A percentile compares a stretch with the other conserved stretches of the same genome.
These are phyloP conservation scores for Termitomyces eurrhizus DNA, from an alignment of 768 basidiomycete species.

Conservation along the genomic window DNA sequence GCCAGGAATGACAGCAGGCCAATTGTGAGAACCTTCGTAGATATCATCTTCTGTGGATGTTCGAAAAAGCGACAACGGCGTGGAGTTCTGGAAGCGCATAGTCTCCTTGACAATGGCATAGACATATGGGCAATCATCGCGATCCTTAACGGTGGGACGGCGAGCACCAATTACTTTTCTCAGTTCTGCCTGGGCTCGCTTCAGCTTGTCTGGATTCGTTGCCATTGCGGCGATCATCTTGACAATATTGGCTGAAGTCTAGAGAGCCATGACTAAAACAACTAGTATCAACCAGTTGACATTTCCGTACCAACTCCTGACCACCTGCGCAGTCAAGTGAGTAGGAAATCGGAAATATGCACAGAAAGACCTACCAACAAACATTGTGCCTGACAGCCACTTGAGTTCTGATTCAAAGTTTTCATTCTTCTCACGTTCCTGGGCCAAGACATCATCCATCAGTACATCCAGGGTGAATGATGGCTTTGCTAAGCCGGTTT, in stretches of 20 bases:
- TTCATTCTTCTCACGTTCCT: not conserved
- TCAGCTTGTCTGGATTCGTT: not conserved
- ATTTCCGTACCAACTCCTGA: not conserved
- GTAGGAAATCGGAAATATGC: not conserved
- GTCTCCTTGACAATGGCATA: constrained; percentile 2
- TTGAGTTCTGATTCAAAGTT: not conserved
- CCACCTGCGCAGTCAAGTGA: not conserved
- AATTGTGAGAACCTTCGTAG: no score
- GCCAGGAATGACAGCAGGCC: no score
- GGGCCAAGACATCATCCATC: not conserved
- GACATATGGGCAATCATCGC: not conserved
- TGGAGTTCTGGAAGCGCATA: not conserved
- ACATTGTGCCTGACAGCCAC: not conserved
- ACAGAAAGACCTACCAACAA: not conserved
- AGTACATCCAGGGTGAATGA: not conserved
- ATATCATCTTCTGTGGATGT: not conserved
- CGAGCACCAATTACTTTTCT: not conserved
- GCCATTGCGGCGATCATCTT: not conserved
- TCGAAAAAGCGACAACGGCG: not conserved
- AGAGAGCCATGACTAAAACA: no score
- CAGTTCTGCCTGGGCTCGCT: not conserved
- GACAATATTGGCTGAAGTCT: not conserved
- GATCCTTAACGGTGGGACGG: not conserved
- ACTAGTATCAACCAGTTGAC: no score
- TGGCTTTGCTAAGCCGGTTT: not conserved